Evolutionary conservation across 2,329 filamentous ascomycete species (phyloP).

Genomic region (Curvularia hawaiiensis): DNA sequence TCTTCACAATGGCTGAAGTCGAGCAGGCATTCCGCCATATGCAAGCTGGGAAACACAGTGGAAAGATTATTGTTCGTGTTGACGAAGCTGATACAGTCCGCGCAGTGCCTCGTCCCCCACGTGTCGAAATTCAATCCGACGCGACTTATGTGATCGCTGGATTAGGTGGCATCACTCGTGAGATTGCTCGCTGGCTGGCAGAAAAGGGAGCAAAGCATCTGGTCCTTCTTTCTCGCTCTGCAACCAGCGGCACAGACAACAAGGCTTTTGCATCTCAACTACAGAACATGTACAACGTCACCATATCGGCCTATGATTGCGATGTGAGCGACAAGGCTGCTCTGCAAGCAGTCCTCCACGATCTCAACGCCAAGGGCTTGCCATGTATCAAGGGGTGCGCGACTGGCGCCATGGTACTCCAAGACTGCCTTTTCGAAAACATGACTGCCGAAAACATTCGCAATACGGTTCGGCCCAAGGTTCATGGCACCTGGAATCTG

Average conservation of each 20-base stretch:
- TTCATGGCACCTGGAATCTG: slow-evolving; percentile 43
- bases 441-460: slow-evolving; percentile 12
- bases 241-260: slow-evolving; percentile 6
- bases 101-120: slow-evolving; percentile 4
- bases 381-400: slow-evolving; percentile 35
- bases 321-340: slow-evolving; percentile 3
- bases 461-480: slow-evolving; percentile 30
- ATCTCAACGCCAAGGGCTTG: slow-evolving; percentile 13
- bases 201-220: slow-evolving; percentile 27
- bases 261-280: slow-evolving; percentile 6
- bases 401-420: slow-evolving; percentile 37
- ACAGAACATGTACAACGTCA: slow-evolving; percentile 5
- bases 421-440: slow-evolving; percentile 19
- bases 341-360: slow-evolving; percentile 4
- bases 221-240: slow-evolving; percentile 25
- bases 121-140: slow-evolving; percentile 12
- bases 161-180: slow-evolving; percentile 27
- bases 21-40: slow-evolving; percentile 26
- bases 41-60: slow-evolving; percentile 43
- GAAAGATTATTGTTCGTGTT: slow-evolving; percentile 48
- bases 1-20: slow-evolving; percentile 10
- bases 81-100: slow-evolving; percentile 22
- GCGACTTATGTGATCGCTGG: slow-evolving; percentile 31
- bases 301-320: slow-evolving; percentile 3
- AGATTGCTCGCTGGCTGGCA: slow-evolving; percentile 25